phyloP scores from a whole-genome alignment of 1,284 basidiomycete genomes.

The Butyriboletus appendiculatus region DNA sequence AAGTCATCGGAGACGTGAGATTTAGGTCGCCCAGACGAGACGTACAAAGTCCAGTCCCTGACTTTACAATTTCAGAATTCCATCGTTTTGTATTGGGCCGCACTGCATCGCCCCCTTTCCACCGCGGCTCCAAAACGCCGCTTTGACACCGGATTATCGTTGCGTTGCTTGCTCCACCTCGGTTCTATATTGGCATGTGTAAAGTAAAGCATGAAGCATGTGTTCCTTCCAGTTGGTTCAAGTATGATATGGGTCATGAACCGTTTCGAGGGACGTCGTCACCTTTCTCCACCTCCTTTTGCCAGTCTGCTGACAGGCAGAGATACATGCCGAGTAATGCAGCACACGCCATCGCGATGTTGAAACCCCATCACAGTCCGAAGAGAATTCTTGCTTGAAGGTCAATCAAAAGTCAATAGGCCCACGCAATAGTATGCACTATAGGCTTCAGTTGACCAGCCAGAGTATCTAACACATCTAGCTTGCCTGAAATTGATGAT shows the following conservation, averaged over 20 bases:
- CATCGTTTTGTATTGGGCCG: neutral
- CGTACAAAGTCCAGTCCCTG: neutral
- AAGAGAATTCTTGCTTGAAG: neutral
- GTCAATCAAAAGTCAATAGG: no score
- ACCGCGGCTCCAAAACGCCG: conserved; percentile 3
- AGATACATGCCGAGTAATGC: neutral
- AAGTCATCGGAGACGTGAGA: neutral
- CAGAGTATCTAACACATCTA: neutral
- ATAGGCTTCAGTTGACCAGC: neutral
- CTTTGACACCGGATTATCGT: neutral
- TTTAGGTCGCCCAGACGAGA: neutral
- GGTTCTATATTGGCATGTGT: neutral
- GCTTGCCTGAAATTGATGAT: neutral
- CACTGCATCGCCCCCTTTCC: neutral
- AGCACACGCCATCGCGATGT: neutral
- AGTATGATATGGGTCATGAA: neutral
- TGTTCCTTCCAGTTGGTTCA: neutral
- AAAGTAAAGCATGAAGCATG: neutral
- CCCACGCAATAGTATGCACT: neutral
- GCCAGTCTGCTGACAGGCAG: neutral
- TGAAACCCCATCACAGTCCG: neutral
- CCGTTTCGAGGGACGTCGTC: neutral
- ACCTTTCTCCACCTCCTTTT: neutral
- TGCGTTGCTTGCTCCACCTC: neutral
- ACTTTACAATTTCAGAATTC: neutral